phyloP scores from a whole-genome alignment of 306 rosid species.

The Chamaecrista fasciculata region DNA sequence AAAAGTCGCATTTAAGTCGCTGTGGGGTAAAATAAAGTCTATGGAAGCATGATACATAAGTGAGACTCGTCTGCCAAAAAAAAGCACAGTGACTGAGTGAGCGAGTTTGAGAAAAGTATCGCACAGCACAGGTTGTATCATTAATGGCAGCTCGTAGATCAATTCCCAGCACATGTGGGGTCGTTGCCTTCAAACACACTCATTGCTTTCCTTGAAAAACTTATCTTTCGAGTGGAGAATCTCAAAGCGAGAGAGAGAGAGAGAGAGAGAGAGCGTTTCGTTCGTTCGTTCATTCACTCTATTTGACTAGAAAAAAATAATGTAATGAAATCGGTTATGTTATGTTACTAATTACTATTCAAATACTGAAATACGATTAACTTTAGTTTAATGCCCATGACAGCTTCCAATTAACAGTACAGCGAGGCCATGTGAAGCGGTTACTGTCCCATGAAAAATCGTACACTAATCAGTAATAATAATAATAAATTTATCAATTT shows the following conservation, averaged over 20 bases:
- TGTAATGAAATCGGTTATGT: neutral
- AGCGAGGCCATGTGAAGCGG: constrained; percentile 13
- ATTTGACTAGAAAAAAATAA: constrained; percentile 21
- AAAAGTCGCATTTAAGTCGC: constrained; percentile 28
- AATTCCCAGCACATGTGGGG: constrained; percentile 51
- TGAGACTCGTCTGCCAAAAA: constrained; percentile 39
- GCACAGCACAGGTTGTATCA: constrained; percentile 30
- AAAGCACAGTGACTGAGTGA: constrained; percentile 33
- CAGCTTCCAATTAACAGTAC: neutral
- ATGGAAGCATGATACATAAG: constrained; percentile 25
- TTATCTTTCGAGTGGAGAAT: constrained; percentile 22
- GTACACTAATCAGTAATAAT: no score
- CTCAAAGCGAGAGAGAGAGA: constrained; percentile 31
- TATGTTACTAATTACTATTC: no score
- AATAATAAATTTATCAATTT: no score
- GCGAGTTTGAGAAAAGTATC: constrained; percentile 30
- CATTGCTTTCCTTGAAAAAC: constrained; percentile 69
- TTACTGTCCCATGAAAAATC: neutral
- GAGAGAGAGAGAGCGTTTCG: no score
- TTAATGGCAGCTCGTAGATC: constrained; percentile 42
- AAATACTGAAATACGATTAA: neutral
- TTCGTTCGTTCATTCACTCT: neutral
- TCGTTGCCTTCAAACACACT: constrained; percentile 66
- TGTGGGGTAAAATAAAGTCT: constrained; percentile 29
- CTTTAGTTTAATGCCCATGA: neutral